These are phyloP conservation scores for Zygosaccharomyces pseudobailii DNA, from an alignment of 1,139 yeast species.

Conservation along the genomic window DNA sequence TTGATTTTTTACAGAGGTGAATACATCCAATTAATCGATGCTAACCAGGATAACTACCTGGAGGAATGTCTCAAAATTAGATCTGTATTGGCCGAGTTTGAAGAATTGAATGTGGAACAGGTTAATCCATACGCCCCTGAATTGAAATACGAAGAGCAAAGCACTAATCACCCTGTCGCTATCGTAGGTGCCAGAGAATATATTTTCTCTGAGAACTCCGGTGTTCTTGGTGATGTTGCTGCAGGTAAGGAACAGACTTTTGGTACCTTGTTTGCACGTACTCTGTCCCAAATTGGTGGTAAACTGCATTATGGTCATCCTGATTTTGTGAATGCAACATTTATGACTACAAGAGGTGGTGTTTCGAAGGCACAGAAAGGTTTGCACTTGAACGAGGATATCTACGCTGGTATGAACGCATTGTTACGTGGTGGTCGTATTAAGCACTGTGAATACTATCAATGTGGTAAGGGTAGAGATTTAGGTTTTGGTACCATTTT, in stretches of 20 bases:
- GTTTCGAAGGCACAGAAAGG: constrained; percentile 99
- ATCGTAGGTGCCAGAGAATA: constrained; percentile 99
- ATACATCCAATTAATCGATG: constrained; percentile 95
- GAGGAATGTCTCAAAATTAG: constrained; percentile 98
- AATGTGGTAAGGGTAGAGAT: constrained; percentile 99
- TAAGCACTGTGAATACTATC: constrained; percentile 98
- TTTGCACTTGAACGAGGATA: constrained; percentile 97
- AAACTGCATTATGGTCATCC: constrained; percentile 99
- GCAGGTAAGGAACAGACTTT: constrained; percentile 99
- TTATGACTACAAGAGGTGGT: constrained; percentile 98
- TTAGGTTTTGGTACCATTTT: constrained; percentile 97
- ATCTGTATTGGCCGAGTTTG: constrained; percentile 95
- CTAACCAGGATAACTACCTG: constrained; percentile 95
- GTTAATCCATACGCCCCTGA: constrained; percentile 70
- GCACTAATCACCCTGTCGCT: constrained; percentile 76
- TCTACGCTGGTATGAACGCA: constrained; percentile 99
- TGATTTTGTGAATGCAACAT: constrained; percentile 92
- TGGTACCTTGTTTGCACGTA: constrained; percentile 97
- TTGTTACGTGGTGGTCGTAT: constrained; percentile 97
- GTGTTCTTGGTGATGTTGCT: constrained; percentile 98
- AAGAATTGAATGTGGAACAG: constrained; percentile 86
- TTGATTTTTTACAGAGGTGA: constrained; percentile 98
- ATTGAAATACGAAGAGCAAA: constrained; percentile 44
- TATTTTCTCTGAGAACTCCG: constrained; percentile 97
- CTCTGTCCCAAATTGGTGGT: constrained; percentile 97